A percentile compares a stretch with the other conserved stretches of the same genome.
Evolutionary conservation across 2,329 filamentous ascomycete species (phyloP).

Genomic region (Daldinia eschscholtzii): DNA sequence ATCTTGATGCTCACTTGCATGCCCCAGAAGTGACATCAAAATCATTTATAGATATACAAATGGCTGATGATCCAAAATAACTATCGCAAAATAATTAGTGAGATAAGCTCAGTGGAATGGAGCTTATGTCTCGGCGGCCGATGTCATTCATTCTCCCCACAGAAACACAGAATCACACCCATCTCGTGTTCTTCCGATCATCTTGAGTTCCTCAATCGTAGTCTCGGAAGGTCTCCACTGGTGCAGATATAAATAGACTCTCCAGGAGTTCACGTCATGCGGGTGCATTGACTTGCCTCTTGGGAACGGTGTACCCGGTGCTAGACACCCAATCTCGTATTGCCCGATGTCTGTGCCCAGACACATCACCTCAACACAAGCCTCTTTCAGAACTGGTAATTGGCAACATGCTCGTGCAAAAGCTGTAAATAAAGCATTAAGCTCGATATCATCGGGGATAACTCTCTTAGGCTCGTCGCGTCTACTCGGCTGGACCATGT

Average conservation of each 20-base stretch:
- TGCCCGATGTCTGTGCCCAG: neutral
- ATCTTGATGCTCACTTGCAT: neutral
- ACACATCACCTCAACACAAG: neutral
- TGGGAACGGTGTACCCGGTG: neutral
- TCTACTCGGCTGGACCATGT: neutral
- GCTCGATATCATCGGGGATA: neutral
- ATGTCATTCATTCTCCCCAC: neutral
- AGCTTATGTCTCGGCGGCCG: neutral
- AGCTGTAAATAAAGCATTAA: neutral
- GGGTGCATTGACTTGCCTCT: neutral
- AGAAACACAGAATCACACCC: neutral
- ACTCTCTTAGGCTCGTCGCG: neutral
- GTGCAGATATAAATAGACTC: neutral
- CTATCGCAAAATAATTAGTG: neutral
- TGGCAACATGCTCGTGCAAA: neutral
- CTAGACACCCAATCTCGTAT: slow-evolving; percentile 5
- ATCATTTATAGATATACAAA: neutral
- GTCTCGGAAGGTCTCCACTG: neutral
- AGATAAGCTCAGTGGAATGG: neutral
- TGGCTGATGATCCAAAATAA: neutral
- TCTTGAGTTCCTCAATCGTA: slow-evolving; percentile 1
- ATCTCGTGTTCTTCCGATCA: neutral
- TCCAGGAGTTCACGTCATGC: neutral
- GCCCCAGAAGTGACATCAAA: neutral
- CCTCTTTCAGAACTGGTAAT: neutral